phyloP scores from a whole-genome alignment of 2,329 filamentous ascomycete genomes.

The Aspergillus spinulosporus region DNA sequence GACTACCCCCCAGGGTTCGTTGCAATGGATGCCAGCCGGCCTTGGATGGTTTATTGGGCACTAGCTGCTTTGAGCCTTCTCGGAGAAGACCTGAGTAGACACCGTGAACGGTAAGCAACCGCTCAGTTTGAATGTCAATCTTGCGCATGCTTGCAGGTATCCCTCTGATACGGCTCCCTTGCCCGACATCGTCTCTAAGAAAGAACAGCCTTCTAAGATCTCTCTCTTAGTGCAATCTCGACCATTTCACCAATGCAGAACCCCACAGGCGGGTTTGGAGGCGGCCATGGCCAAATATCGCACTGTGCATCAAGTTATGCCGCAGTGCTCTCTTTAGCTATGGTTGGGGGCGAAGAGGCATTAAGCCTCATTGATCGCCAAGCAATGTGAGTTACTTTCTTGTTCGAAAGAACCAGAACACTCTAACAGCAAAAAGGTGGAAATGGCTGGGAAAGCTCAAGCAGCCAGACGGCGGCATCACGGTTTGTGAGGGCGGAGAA shows the following conservation, averaged over 20 bases:
- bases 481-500: slow-evolving; percentile 81
- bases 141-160: slow-evolving; percentile 12
- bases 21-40: slow-evolving; percentile 78
- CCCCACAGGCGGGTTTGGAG: slow-evolving; percentile 79
- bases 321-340: slow-evolving; percentile 71
- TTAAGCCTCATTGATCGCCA: slow-evolving; percentile 77
- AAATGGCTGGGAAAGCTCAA: slow-evolving; percentile 85
- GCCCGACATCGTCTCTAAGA: background rate
- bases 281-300: slow-evolving; percentile 85
- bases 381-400: slow-evolving; percentile 57
- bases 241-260: slow-evolving; percentile 85
- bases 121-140: slow-evolving; percentile 9
- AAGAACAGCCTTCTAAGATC: slow-evolving; percentile 10
- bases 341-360: slow-evolving; percentile 72
- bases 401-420: slow-evolving; percentile 1
- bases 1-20: slow-evolving; percentile 70
- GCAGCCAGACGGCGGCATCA: slow-evolving; percentile 84
- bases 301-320: slow-evolving; percentile 91
- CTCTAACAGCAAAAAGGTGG: slow-evolving; percentile 58
- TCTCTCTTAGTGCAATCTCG: slow-evolving; percentile 56
- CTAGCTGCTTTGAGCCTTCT: slow-evolving; percentile 73
- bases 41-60: slow-evolving; percentile 95
- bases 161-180: background rate
- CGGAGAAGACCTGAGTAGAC: slow-evolving; percentile 68
- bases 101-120: slow-evolving; percentile 59